These are phyloP conservation scores for Pyrus hybrid DNA, from an alignment of 331 rosid genomes.

Conservation along the genomic window DNA sequence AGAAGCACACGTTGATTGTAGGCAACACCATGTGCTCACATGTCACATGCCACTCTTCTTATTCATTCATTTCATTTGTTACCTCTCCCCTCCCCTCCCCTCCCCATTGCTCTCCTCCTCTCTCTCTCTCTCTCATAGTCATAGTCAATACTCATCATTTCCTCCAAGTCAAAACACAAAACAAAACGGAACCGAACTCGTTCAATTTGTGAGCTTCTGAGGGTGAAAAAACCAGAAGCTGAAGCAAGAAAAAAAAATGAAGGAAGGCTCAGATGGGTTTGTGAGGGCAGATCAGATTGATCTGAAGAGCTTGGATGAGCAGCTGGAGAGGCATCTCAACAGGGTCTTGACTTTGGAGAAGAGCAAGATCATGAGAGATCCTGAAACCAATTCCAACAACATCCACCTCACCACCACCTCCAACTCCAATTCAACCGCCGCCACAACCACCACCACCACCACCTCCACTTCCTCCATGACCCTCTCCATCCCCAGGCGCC, in stretches of 20 bases:
- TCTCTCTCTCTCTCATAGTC: not conserved
- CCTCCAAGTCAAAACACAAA: not conserved
- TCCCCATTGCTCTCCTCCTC: not conserved
- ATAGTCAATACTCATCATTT: not conserved
- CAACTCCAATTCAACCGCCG: not conserved
- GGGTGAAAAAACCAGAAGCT: no score
- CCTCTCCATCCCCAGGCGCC: slow-evolving; percentile 24
- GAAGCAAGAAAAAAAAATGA: slow-evolving; percentile 32
- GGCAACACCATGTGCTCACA: slow-evolving; percentile 99
- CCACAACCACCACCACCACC: not conserved
- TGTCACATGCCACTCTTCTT: slow-evolving; percentile 14
- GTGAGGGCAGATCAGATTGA: slow-evolving; percentile 54
- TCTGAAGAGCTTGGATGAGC: slow-evolving; percentile 97
- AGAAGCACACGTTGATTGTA: slow-evolving; percentile 72
- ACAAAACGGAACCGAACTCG: not conserved
- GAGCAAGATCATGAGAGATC: slow-evolving; percentile 42
- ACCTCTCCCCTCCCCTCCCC: not conserved
- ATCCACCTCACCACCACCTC: not conserved
- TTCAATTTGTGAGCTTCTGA: not conserved
- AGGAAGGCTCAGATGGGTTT: slow-evolving; percentile 65
- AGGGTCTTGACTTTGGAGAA: slow-evolving; percentile 68
- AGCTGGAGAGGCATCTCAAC: slow-evolving; percentile 84
- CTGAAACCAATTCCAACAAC: slow-evolving; percentile 18
- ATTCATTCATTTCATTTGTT: not conserved
- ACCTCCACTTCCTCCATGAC: slow-evolving; percentile 8